Evolutionary conservation across 805 yeast species (phyloP).

Genomic region (Wickerhamomyces bisporus): DNA sequence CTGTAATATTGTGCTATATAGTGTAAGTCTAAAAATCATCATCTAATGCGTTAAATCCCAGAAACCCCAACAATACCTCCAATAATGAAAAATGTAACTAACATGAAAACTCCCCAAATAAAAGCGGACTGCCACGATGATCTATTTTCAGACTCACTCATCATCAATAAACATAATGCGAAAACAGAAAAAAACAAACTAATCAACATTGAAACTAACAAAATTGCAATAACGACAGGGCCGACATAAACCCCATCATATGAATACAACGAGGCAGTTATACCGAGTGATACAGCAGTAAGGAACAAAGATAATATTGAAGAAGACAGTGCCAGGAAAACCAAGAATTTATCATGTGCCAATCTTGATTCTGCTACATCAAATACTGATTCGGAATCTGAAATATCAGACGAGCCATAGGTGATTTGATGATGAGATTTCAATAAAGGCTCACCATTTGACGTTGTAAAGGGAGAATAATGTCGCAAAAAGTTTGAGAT

Average conservation of each 20-base stretch:
- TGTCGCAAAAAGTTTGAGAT: conserved; percentile 12
- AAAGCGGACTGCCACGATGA: conserved; percentile 34
- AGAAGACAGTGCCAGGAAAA: conserved; percentile 38
- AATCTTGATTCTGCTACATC: conserved; percentile 3
- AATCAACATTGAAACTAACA: conserved; percentile 37
- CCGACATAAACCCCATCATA: conserved; percentile 20
- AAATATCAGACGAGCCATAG: conserved; percentile 2
- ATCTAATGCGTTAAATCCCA: conserved; percentile 21
- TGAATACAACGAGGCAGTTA: conserved; percentile 27
- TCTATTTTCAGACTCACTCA: conserved; percentile 27
- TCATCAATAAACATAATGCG: conserved; percentile 40
- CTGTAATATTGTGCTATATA: too few relatives aligned
- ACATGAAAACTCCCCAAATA: conserved; percentile 37
- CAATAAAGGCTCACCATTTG: conserved; percentile 1
- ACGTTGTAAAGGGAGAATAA: conserved; percentile 15
- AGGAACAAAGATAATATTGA: conserved; percentile 35
- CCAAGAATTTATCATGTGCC: conserved; percentile 38
- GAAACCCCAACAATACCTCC: conserved; percentile 36
- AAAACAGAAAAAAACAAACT: conserved; percentile 36
- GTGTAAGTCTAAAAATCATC: too few relatives aligned
- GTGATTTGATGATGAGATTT: background rate
- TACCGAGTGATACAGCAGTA: conserved; percentile 40
- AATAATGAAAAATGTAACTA: conserved; percentile 37
- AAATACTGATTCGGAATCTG: conserved; percentile 14
- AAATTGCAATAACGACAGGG: conserved; percentile 24